These are phyloP conservation scores for Williopsis jadinii DNA, from an alignment of 1,139 yeast species.

Conservation along the genomic window DNA sequence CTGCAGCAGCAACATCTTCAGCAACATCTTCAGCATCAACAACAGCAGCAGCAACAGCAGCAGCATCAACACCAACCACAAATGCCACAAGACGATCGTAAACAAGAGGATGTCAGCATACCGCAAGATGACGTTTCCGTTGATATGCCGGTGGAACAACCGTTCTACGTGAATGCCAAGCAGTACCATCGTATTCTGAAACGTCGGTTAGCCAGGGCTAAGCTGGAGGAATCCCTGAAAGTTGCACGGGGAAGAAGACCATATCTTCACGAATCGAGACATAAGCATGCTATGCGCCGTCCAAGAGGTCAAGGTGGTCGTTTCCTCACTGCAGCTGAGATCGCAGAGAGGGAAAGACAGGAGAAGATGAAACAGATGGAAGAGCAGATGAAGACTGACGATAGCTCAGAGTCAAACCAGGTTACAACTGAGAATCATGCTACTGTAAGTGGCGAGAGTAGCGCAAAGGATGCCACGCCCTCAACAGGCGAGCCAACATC, in stretches of 20 bases:
- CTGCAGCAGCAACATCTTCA: conserved; percentile 1
- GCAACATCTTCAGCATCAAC: not conserved
- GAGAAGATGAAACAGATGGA: conserved; percentile 7
- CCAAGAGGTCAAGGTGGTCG: conserved; percentile 99
- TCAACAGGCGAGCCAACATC: too few species aligned
- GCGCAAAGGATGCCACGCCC: too few species aligned
- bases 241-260: conserved; percentile 91
- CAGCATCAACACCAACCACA: conserved; percentile 1
- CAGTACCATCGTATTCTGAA: conserved; percentile 93
- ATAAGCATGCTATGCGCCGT: conserved; percentile 98
- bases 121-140: too few species aligned
- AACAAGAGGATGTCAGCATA: not conserved
- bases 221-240: conserved; percentile 79
- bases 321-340: conserved; percentile 93
- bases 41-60: conserved; percentile 1
- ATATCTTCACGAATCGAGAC: conserved; percentile 93
- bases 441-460: too few species aligned
- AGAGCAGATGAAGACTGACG: not conserved
- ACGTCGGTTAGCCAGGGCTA: conserved; percentile 89
- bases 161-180: conserved; percentile 95
- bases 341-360: conserved; percentile 48
- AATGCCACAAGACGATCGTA: not conserved
- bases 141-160: conserved; percentile 50
- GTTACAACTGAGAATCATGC: too few species aligned
- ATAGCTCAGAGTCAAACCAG: too few species aligned